phyloP scores from a whole-genome alignment of 129 eudicot species.

The Saposhnikovia divaricata region DNA sequence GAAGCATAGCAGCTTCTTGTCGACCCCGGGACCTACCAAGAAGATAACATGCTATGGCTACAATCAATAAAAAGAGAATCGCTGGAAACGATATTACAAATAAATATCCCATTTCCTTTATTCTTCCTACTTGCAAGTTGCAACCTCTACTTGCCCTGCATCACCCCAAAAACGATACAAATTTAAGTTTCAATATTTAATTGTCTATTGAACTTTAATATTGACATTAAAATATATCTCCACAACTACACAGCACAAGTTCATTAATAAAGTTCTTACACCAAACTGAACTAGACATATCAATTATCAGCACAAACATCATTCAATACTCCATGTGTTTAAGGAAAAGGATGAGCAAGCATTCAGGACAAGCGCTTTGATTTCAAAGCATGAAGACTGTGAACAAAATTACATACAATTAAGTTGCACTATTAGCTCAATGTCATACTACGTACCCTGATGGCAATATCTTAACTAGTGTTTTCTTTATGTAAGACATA shows the following conservation, averaged over 20 bases:
- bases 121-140: background rate
- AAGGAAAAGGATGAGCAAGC: background rate
- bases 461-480: background rate
- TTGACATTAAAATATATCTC: background rate
- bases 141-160: background rate
- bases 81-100: conserved; percentile 6
- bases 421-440: background rate
- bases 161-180: background rate
- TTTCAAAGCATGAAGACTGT: background rate
- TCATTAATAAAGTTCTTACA: background rate
- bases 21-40: conserved; percentile 6
- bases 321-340: background rate
- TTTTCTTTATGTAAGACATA: background rate
- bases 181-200: background rate
- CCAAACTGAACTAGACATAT: background rate
- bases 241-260: background rate
- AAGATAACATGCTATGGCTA: conserved; percentile 5
- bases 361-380: background rate
- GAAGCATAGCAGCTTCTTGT: background rate
- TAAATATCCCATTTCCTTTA: background rate
- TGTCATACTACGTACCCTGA: background rate
- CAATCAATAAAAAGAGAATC: background rate
- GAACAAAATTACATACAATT: background rate
- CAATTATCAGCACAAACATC: no score
- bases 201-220: background rate